Percentiles rank a stretch among this genome's conserved stretches.
Evolutionary conservation across 75 land plant species (phyloP).

Genomic region (Pinus albicaulis): DNA sequence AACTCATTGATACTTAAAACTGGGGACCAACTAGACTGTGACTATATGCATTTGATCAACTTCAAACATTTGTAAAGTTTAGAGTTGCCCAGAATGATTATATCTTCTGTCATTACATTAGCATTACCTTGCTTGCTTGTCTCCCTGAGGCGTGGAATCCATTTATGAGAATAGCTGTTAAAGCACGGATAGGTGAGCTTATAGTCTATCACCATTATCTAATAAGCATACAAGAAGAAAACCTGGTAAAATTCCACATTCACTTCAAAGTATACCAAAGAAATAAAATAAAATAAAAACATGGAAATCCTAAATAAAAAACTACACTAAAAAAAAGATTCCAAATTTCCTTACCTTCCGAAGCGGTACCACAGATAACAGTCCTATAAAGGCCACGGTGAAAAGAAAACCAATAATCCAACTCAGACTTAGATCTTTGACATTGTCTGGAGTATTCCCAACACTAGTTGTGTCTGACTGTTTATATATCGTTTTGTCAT

Average conservation of each 20-base stretch:
- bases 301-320: not conserved
- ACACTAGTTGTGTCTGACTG: not conserved
- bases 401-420: constrained; percentile 79
- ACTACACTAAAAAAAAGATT: too few relatives aligned
- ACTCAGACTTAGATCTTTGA: constrained; percentile 41
- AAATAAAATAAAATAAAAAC: too few relatives aligned
- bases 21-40: too few relatives aligned
- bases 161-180: constrained; percentile 89
- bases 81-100: too few relatives aligned
- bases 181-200: constrained; percentile 89
- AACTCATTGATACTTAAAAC: too few relatives aligned
- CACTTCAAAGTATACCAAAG: not conserved
- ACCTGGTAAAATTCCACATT: too few relatives aligned
- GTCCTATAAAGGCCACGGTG: constrained; percentile 63
- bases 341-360: constrained; percentile 39
- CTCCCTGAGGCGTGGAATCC: constrained; percentile 87
- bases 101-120: not conserved
- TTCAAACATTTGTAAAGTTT: not conserved
- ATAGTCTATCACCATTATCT: constrained; percentile 89
- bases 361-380: constrained; percentile 62
- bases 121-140: constrained; percentile 64
- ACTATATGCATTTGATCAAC: too few relatives aligned
- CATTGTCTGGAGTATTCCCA: constrained; percentile 25
- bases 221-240: not conserved
- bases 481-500: constrained; percentile 22